These are phyloP conservation scores for Didymella exigua DNA, from an alignment of 2,329 filamentous ascomycete genomes.

Conservation along the genomic window DNA sequence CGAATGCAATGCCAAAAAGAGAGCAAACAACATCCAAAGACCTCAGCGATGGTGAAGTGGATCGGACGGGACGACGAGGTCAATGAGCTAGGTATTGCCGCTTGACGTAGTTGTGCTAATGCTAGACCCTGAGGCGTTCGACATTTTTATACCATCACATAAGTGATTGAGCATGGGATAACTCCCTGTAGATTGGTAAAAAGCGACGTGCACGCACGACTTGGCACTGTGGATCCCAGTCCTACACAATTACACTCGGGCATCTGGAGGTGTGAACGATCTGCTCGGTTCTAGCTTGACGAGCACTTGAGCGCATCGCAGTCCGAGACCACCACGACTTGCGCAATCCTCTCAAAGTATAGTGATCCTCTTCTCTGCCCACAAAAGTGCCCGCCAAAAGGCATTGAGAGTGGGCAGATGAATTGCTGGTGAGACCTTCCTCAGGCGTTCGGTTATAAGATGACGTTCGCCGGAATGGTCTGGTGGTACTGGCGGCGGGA, in stretches of 20 bases:
- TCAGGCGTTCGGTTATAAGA: not conserved
- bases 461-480: constrained; percentile 7
- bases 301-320: not conserved
- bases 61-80: not conserved
- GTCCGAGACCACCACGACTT: no score
- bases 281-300: not conserved
- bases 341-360: no score
- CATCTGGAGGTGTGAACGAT: not conserved
- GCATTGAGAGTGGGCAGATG: not conserved
- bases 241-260: not conserved
- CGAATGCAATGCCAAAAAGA: not conserved
- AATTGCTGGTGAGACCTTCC: not conserved
- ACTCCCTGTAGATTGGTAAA: not conserved
- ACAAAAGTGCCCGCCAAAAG: not conserved
- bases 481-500: constrained; percentile 7
- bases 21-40: not conserved
- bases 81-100: not conserved
- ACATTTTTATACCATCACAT: constrained; percentile 6
- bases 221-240: constrained; percentile 10
- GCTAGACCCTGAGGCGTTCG: constrained; percentile 1
- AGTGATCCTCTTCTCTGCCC: not conserved
- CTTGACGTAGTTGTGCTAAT: constrained; percentile 7
- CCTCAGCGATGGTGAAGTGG: not conserved
- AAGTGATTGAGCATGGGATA: not conserved
- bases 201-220: not conserved